Evolutionary conservation across 768 basidiomycete genomes (phyloP).

Genomic region (Peribolospora kevripleyi): DNA sequence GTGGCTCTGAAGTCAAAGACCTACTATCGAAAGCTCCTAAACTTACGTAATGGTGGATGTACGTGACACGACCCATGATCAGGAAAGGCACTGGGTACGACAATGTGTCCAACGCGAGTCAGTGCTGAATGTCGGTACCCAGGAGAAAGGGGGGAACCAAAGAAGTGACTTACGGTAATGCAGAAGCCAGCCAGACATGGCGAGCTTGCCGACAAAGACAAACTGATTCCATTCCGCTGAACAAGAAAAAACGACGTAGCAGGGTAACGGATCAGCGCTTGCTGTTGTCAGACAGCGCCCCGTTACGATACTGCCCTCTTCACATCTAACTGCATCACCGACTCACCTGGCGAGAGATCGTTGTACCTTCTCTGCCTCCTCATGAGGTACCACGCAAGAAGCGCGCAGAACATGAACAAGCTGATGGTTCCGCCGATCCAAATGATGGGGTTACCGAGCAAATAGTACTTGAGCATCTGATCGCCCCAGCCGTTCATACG

Average conservation of each 20-base stretch:
- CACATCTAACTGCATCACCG: neutral
- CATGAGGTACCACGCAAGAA: constrained; percentile 44
- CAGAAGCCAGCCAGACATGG: constrained; percentile 71
- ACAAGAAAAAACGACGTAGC: neutral
- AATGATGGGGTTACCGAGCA: constrained; percentile 72
- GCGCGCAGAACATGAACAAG: constrained; percentile 31
- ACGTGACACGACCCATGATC: constrained; percentile 58
- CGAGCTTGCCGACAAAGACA: constrained; percentile 73
- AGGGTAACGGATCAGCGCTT: neutral
- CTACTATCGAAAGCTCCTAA: neutral
- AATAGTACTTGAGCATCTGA: constrained; percentile 65
- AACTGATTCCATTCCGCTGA: constrained; percentile 83
- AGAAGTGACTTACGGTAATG: constrained; percentile 44
- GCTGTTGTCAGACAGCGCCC: neutral
- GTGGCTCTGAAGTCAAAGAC: neutral
- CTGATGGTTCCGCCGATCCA: constrained; percentile 66
- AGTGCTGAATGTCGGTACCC: neutral
- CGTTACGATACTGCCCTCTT: neutral
- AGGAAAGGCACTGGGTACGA: constrained; percentile 56
- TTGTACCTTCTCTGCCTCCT: constrained; percentile 67
- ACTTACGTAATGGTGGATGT: constrained; percentile 83
- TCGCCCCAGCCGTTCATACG: constrained; percentile 97
- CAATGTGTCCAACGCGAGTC: no score
- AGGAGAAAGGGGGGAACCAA: neutral
- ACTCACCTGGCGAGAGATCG: constrained; percentile 70